Evolutionary conservation across 768 basidiomycete species (phyloP), one percentile per base, ranked within the genome.

Genomic region (Pisolithus albus): DNA sequence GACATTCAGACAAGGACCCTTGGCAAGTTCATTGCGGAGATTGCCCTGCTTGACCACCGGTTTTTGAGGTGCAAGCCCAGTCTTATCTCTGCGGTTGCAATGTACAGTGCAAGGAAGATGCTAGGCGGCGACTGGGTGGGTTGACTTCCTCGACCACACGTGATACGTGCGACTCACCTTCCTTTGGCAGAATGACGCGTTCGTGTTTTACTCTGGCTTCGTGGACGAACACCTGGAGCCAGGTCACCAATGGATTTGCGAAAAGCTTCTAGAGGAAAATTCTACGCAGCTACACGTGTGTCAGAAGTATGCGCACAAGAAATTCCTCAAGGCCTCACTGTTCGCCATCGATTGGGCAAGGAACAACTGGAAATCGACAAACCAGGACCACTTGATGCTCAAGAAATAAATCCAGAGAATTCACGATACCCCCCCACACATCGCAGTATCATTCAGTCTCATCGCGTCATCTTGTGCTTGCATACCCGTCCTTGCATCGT

Each of bases 231-330:
- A 98, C 65, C 75, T 99, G 38, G 64, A 83, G 43, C 80, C 82
- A 6, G 95, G 94, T 18, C 86, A 92, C 59, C 72, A 81, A 50
- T 76, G 90, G 69, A 78, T 98, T 46, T 74, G 91, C 52, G 88
- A 92, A 67, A 87, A 90, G 66, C 76, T 99, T 42, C 74, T 79
- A 2, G 89, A 92, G 57, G 71, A 79, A 7, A 81, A 82, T 58
- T 97, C 98, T 68, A 75, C 81, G n/a, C 75, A 81, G 46, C 82
- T 86, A 59, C 92, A 92, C 70, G 86, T 93, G 37, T 94, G 83
- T 81, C 88, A 88, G 76, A 98, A 99, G 75, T 99, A 98, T 69
- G 83, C 92, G 42, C 81, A 89, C 78, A 96, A 94, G 83, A 94
- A 92, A 71, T 98, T 96, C 80, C 82, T 98, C 66, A 92, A 95